Conservation (phyloP, 202 grass and related monocot species). For the Schoenoplectus tabernaemontani region DNA sequence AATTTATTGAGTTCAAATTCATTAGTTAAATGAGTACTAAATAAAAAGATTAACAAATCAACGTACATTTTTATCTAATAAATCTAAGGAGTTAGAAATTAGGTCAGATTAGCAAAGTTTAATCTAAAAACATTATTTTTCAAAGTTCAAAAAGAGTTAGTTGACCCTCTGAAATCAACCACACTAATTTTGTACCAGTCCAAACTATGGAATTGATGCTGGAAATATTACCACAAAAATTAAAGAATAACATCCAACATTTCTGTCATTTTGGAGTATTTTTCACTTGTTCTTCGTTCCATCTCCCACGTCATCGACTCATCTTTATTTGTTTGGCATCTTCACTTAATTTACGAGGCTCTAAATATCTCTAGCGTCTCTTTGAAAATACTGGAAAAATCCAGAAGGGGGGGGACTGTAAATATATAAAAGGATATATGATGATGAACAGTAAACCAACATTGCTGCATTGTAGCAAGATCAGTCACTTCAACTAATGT, state of each 20-base stretch:
- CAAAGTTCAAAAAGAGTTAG: no score
- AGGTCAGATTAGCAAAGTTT: no score
- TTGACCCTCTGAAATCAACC: no score
- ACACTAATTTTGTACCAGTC: not conserved
- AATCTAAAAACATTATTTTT: no score
- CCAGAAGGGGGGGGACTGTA: not conserved
- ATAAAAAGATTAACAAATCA: no score
- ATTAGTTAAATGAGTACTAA: no score
- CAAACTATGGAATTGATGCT: not conserved
- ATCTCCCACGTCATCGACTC: not conserved
- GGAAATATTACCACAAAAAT: not conserved
- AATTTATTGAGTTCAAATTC: no score
- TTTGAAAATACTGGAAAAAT: not conserved
- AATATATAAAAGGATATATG: not conserved
- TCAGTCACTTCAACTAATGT: not conserved
- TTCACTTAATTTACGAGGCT: not conserved
- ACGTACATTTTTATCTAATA: no score
- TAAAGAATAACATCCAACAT: no score
- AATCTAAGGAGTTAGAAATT: no score
- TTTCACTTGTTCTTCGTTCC: not conserved
- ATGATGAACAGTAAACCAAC: no score
- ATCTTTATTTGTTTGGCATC: not conserved
- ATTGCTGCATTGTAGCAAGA: not conserved
- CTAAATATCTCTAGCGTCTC: not conserved
- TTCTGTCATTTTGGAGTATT: not conserved